Evolutionary conservation across 2,329 filamentous ascomycete species (phyloP).

Genomic region (Talaromyces sp.): DNA sequence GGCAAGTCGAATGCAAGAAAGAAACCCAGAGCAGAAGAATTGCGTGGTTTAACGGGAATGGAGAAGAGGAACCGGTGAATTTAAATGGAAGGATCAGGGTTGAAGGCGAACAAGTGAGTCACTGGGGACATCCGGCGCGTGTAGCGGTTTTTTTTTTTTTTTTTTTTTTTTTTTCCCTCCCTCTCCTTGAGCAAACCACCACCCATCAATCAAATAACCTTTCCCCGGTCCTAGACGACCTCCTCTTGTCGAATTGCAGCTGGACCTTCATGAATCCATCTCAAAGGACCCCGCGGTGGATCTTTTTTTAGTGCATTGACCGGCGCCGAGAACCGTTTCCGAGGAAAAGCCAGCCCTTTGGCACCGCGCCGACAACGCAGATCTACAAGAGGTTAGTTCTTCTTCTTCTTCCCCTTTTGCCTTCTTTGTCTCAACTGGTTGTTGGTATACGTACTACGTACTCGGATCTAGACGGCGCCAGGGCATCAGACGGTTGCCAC

Average conservation of each 20-base stretch:
- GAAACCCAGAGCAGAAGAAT: not conserved
- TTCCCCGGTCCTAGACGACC: not conserved
- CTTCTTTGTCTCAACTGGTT: not conserved
- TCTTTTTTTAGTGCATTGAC: not conserved
- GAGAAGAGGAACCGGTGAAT: not conserved
- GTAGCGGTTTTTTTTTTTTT: not conserved
- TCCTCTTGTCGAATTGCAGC: not conserved
- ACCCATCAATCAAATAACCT: not conserved
- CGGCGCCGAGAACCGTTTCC: not conserved
- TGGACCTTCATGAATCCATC: not conserved
- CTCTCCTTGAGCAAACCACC: not conserved
- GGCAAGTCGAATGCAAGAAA: not conserved
- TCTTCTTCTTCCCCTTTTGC: not conserved
- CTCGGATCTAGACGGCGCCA: not conserved
- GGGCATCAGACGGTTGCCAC: too few species aligned
- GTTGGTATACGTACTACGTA: too few species aligned
- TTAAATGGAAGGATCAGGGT: not conserved
- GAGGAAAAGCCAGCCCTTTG: not conserved
- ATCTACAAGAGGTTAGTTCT: not conserved
- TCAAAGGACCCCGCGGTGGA: not conserved
- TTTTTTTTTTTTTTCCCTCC: not conserved
- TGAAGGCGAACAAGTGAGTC: constrained; percentile 15
- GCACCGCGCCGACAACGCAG: not conserved
- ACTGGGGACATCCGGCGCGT: constrained; percentile 4
- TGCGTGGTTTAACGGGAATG: not conserved